phyloP scores from a whole-genome alignment of 805 yeast genomes.

The Ogataea pignaliae region DNA sequence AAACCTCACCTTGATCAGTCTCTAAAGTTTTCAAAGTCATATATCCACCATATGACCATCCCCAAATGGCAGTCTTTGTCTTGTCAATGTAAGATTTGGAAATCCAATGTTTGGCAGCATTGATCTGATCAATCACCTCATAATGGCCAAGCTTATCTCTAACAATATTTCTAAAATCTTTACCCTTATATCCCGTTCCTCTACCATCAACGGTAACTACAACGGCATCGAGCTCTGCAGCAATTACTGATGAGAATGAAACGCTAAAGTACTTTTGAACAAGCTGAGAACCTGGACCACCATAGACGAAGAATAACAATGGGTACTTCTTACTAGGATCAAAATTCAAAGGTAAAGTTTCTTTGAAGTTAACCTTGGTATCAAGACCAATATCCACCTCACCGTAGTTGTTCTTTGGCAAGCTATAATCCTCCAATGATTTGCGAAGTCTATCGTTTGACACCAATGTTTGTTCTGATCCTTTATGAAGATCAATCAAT shows the following conservation, averaged over 20 bases:
- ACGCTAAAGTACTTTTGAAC: conserved; percentile 60
- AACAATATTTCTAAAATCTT: conserved; percentile 70
- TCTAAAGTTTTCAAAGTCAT: conserved; percentile 71
- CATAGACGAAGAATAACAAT: conserved; percentile 83
- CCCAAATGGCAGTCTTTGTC: conserved; percentile 70
- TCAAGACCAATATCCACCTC: conserved; percentile 42
- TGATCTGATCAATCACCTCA: conserved; percentile 84
- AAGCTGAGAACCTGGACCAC: conserved; percentile 92
- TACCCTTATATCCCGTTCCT: conserved; percentile 91
- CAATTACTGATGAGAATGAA: conserved; percentile 67
- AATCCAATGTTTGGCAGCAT: conserved; percentile 75
- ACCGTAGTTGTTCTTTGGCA: conserved; percentile 56
- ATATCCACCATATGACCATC: conserved; percentile 88
- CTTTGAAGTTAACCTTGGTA: conserved; percentile 53
- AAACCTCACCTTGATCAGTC: conserved; percentile 53
- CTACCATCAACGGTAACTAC: conserved; percentile 96
- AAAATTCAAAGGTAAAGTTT: conserved; percentile 74
- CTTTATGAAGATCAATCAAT: conserved; percentile 50
- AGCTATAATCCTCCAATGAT: conserved; percentile 38
- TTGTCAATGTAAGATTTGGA: conserved; percentile 59
- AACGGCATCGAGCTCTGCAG: conserved; percentile 73
- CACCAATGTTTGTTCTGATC: conserved; percentile 38
- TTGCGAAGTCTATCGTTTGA: conserved; percentile 40
- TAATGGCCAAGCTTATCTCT: conserved; percentile 76
- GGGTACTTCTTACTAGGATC: conserved; percentile 65